Base-by-base conservation (phyloP, 352 stramenopile species). In the Globisporangium viniferum region DNA sequence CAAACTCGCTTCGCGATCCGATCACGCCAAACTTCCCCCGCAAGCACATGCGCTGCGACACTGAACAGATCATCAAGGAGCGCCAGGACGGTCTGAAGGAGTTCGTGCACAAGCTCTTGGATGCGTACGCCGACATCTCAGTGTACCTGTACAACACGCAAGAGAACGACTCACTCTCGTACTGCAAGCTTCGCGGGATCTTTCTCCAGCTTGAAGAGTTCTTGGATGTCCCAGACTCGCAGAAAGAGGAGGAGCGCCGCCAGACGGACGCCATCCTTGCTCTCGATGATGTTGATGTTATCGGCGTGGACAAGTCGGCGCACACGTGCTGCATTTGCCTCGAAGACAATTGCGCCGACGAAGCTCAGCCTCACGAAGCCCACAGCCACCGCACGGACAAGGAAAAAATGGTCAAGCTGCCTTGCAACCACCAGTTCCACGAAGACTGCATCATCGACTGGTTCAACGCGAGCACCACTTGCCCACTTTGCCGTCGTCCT, bases 381-480 rank as follows among this genome's bases (percentile, higher is more conserved):
- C 46, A 67, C 5, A 67, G 57, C 56, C 56, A 51, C 39, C 8
- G 59, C 9, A 72, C 76, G 4, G 72, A 70, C 27, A 59, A 70
- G 20, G 65, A 84, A 29, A 79, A 74, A 53, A 78, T 88, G 69
- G 82, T 91, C 31, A 71, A 75, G 62, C 66, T 93, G n/a, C 78
- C 81, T 24, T 93, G 85, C 61, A 69, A 59, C 18, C 85, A 93
- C 64, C 74, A 82, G 44, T 93, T 91, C 64, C 85, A 93, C 67
- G 83, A 93, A 74, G 81, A 91, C 76, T 93, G 85, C 46, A 77
- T 91, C 31, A 82, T 92, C 55, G 74, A 87, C 67, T 93, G 85
- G 85, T 90, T 92, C 64, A 87, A 86, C 59, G 77, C 80, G 2
- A 90, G 80, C 62, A 83, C 76, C 48, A 91, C 82, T 0, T 93